Evolutionary conservation across 495 filamentous ascomycete genomes (phyloP).

Genomic region (Tetracladium setigerum): DNA sequence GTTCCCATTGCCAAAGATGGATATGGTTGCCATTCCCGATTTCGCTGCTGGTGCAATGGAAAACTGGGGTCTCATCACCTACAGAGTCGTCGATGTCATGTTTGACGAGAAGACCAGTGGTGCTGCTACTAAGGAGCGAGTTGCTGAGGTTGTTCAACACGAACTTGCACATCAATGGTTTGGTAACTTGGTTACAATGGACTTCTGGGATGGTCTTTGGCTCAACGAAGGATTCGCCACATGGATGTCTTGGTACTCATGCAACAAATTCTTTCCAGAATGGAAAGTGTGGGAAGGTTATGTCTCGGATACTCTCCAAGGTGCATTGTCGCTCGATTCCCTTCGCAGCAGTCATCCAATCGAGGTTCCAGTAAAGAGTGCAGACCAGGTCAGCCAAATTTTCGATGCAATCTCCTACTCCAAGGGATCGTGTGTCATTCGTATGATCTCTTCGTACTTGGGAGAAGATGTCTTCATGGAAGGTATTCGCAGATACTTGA

Average conservation of each 20-base stretch:
- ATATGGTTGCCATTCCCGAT: constrained; percentile 93
- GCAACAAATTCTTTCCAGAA: constrained; percentile 87
- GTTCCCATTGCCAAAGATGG: constrained; percentile 92
- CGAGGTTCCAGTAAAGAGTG: constrained; percentile 83
- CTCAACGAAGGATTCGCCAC: constrained; percentile 96
- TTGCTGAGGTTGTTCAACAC: constrained; percentile 92
- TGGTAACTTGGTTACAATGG: constrained; percentile 88
- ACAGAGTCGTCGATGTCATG: constrained; percentile 85
- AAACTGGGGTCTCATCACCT: constrained; percentile 96
- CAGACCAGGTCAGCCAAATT: constrained; percentile 90
- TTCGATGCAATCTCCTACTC: constrained; percentile 94
- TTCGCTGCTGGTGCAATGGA: constrained; percentile 56
- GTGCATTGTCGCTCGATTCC: constrained; percentile 80
- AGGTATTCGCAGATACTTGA: constrained; percentile 83
- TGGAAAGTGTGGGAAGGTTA: constrained; percentile 97
- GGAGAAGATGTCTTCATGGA: constrained; percentile 78
- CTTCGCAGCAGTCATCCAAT: constrained; percentile 90
- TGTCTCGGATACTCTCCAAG: constrained; percentile 85
- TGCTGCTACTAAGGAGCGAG: constrained; percentile 76
- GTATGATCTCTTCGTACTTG: constrained; percentile 86
- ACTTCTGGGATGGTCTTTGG: constrained; percentile 94
- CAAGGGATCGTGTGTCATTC: constrained; percentile 90
- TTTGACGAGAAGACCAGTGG: constrained; percentile 90
- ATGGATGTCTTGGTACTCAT: constrained; percentile 83
- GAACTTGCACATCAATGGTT: constrained; percentile 99